These are phyloP conservation scores for Fusarium sp. DNA, from an alignment of 2,329 filamentous ascomycete genomes.

Conservation along the genomic window DNA sequence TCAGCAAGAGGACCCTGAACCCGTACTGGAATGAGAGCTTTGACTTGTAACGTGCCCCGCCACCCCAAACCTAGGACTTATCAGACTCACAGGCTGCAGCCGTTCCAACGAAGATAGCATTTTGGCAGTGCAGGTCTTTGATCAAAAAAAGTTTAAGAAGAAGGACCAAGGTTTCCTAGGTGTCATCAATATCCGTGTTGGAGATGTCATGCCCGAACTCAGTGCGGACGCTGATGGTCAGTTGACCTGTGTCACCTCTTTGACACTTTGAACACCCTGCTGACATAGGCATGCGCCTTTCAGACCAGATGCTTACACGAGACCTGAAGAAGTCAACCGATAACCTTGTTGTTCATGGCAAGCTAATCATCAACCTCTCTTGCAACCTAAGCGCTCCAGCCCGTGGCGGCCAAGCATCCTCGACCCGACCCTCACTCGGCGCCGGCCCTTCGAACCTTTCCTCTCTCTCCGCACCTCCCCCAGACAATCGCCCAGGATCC, in stretches of 20 bases:
- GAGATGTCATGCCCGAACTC: constrained; percentile 88
- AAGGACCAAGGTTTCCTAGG: constrained; percentile 99
- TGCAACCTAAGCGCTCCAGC: constrained; percentile 85
- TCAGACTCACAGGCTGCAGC: constrained; percentile 61
- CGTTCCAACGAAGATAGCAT: constrained; percentile 95
- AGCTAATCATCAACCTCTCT: constrained; percentile 95
- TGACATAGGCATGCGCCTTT: constrained; percentile 28
- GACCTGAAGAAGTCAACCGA: constrained; percentile 98
- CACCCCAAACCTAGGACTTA: constrained; percentile 17
- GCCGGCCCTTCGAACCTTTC: constrained; percentile 59
- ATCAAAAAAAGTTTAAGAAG: constrained; percentile 99
- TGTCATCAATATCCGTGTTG: constrained; percentile 96
- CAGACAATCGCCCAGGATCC: constrained; percentile 65
- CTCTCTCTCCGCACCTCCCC: constrained; percentile 56
- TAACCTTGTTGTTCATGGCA: constrained; percentile 96
- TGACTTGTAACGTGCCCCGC: constrained; percentile 81
- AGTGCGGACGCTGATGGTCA: constrained; percentile 91
- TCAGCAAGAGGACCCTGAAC: constrained; percentile 97
- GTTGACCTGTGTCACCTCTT: constrained; percentile 46
- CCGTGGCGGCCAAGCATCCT: constrained; percentile 61
- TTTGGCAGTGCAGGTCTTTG: constrained; percentile 97
- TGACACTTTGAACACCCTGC: constrained; percentile 45
- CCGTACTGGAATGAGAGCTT: constrained; percentile 99
- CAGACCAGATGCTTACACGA: constrained; percentile 97
- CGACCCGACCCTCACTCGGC: constrained; percentile 60